Percentiles rank a stretch among this genome's conserved stretches.
These are phyloP conservation scores for Cyphellophora europaea DNA, from an alignment of 2,329 filamentous ascomycete species.

Conservation along the genomic window DNA sequence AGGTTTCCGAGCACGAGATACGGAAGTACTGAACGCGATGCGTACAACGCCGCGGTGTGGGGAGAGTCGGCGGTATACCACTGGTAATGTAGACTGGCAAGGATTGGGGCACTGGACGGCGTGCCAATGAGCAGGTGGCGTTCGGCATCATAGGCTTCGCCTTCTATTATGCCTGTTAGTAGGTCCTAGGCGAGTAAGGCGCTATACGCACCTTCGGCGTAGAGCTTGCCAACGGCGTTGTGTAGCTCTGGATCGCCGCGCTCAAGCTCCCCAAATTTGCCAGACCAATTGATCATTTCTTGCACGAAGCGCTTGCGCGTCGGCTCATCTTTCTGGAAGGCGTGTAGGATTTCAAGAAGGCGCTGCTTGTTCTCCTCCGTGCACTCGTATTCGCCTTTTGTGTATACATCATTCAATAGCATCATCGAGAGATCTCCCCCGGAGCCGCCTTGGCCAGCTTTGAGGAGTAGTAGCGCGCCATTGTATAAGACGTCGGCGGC, in stretches of 20 bases:
- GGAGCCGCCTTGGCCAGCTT: slow-evolving; percentile 86
- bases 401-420: slow-evolving; percentile 83
- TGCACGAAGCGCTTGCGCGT: slow-evolving; percentile 86
- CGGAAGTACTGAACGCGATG: slow-evolving; percentile 76
- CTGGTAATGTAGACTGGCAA: slow-evolving; percentile 76
- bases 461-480: slow-evolving; percentile 76
- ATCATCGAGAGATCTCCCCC: slow-evolving; percentile 83
- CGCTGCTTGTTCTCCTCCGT: slow-evolving; percentile 47
- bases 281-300: slow-evolving; percentile 81
- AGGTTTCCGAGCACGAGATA: slow-evolving; percentile 88
- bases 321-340: slow-evolving; percentile 76
- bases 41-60: slow-evolving; percentile 79
- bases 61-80: slow-evolving; percentile 90
- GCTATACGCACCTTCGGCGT: slow-evolving; percentile 56
- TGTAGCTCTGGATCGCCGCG: slow-evolving; percentile 91
- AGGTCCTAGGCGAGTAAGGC: slow-evolving; percentile 12
- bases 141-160: slow-evolving; percentile 89
- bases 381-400: slow-evolving; percentile 70
- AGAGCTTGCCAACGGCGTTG: slow-evolving; percentile 78
- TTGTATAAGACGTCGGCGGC: slow-evolving; percentile 80
- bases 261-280: slow-evolving; percentile 67
- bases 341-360: slow-evolving; percentile 66
- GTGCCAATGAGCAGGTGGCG: slow-evolving; percentile 69
- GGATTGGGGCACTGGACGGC: slow-evolving; percentile 70
- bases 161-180: slow-evolving; percentile 43